These are phyloP conservation scores for Cyclotella choctawhatcheeana DNA, from an alignment of 108 stramenopile genomes.

Conservation along the genomic window DNA sequence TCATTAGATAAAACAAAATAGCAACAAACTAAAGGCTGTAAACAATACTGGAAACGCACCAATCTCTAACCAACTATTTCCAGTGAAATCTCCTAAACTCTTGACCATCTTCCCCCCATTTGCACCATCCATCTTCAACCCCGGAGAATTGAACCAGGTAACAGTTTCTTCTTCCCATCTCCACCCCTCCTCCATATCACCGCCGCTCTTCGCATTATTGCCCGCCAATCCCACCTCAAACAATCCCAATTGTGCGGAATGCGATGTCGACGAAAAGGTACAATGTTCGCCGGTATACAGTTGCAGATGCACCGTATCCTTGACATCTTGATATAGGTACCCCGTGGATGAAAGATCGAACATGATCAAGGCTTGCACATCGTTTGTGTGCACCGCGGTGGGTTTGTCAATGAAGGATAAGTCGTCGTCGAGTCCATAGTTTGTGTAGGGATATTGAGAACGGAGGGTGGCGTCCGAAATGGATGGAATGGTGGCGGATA, in stretches of 20 bases:
- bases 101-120: slow-evolving; percentile 1
- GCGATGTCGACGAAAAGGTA: not conserved
- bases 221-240: not conserved
- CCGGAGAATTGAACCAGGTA: slow-evolving; percentile 13
- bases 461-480: slow-evolving; percentile 4
- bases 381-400: not conserved
- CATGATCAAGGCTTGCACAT: not conserved
- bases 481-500: not conserved
- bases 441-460: slow-evolving; percentile 2
- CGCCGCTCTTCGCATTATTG: not conserved
- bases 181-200: not conserved
- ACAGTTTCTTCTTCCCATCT: slow-evolving; percentile 9
- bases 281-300: slow-evolving; percentile 6
- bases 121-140: not conserved
- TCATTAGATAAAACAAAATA: not conserved
- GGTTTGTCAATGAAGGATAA: not conserved
- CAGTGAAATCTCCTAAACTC: not conserved
- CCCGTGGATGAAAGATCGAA: too few relatives aligned
- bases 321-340: too few relatives aligned
- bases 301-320: too few relatives aligned
- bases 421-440: slow-evolving; percentile 13
- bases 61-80: not conserved
- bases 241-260: not conserved
- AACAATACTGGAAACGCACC: not conserved
- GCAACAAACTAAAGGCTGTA: too few relatives aligned